A percentile compares a stretch with the other conserved stretches of the same genome.
Conservation (phyloP, 345 rosid species). For the Eutrema japonicum region DNA sequence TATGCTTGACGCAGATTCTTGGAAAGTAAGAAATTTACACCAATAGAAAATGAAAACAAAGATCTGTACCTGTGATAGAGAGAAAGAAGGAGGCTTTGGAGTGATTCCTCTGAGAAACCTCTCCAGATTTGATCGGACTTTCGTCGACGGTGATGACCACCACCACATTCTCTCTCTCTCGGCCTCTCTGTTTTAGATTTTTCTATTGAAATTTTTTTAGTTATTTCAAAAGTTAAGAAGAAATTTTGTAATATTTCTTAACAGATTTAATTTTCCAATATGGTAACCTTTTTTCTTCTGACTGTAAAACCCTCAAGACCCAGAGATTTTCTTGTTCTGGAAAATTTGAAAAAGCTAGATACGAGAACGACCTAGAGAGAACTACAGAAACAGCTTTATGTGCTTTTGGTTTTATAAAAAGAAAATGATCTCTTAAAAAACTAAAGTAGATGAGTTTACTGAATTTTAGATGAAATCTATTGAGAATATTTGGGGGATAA, state of each 20-base stretch:
- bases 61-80: constrained; percentile 51
- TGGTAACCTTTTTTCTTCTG: background rate
- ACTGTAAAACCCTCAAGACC: background rate
- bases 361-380: background rate
- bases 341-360: background rate
- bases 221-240: background rate
- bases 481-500: background rate
- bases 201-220: background rate
- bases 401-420: background rate
- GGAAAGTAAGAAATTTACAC: background rate
- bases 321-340: background rate
- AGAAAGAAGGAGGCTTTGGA: constrained; percentile 54
- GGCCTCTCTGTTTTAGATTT: background rate
- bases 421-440: background rate
- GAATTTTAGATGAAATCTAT: background rate
- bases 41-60: background rate
- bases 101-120: constrained; percentile 56
- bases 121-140: constrained; percentile 46
- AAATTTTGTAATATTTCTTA: background rate
- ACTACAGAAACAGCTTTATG: background rate
- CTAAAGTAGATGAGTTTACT: background rate
- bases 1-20: background rate
- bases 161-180: constrained; percentile 36
- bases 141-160: constrained; percentile 35
- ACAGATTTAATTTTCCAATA: background rate